Conservation (phyloP, 805 yeast genomes). For the Saccharomyces kudriavzevii region DNA sequence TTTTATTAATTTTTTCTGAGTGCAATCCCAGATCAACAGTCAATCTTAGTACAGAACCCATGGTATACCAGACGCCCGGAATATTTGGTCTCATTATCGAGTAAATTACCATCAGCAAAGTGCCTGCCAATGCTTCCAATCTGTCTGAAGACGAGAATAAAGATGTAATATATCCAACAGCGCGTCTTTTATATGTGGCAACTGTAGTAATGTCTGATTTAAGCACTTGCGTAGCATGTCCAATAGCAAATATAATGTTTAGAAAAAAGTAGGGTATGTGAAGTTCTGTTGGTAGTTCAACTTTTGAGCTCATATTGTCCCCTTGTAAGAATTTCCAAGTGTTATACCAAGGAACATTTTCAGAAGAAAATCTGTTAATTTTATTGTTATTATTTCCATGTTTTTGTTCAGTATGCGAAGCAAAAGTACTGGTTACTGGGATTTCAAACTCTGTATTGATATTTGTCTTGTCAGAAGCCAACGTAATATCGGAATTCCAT, state of each 20-base stretch:
- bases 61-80: slow-evolving; percentile 88
- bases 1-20: slow-evolving; percentile 43
- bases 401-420: background rate
- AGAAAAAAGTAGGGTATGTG: slow-evolving; percentile 59
- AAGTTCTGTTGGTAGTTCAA: slow-evolving; percentile 40
- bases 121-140: slow-evolving; percentile 65
- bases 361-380: background rate
- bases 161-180: slow-evolving; percentile 49
- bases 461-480: slow-evolving; percentile 52
- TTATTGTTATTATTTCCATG: slow-evolving; percentile 4
- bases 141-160: slow-evolving; percentile 51
- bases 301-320: slow-evolving; percentile 30
- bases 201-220: slow-evolving; percentile 58
- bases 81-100: slow-evolving; percentile 81
- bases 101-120: slow-evolving; percentile 58
- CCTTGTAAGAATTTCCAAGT: slow-evolving; percentile 38
- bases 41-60: slow-evolving; percentile 71
- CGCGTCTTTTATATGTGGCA: slow-evolving; percentile 62
- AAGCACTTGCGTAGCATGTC: slow-evolving; percentile 64
- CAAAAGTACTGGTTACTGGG: slow-evolving; percentile 7
- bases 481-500: slow-evolving; percentile 41
- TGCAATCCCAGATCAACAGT: slow-evolving; percentile 83
- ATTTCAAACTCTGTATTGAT: slow-evolving; percentile 33
- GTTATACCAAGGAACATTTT: slow-evolving; percentile 13
- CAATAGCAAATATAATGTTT: slow-evolving; percentile 71